phyloP scores from a whole-genome alignment of 176 grass and related monocot species.

The Lolium multiflorum region DNA sequence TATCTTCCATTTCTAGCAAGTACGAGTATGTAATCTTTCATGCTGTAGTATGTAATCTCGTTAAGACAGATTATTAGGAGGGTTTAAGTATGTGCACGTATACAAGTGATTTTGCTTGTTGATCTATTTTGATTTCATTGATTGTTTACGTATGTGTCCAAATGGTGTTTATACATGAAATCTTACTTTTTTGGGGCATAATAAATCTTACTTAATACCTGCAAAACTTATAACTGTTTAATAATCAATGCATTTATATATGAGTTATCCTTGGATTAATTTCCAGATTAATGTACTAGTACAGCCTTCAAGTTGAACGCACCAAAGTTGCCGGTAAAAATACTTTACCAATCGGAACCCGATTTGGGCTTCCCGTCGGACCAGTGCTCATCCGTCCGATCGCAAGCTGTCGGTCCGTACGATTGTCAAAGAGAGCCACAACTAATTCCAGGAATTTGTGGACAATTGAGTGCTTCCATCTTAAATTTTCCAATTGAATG shows the following conservation, averaged over 20 bases:
- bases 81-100: neutral
- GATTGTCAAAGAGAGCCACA: too few species aligned
- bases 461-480: too few species aligned
- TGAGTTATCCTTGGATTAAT: neutral
- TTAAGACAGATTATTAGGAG: neutral
- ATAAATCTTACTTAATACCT: neutral
- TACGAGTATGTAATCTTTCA: neutral
- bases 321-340: neutral
- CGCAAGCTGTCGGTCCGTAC: too few species aligned
- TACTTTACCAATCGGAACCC: too few species aligned
- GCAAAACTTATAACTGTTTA: neutral
- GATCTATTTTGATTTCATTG: neutral
- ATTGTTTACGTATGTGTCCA: neutral
- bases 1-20: too few species aligned
- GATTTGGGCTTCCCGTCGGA: too few species aligned
- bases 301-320: neutral
- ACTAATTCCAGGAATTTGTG: too few species aligned
- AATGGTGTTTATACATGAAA: neutral
- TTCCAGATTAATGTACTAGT: neutral
- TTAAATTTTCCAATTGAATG: too few species aligned
- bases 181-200: neutral
- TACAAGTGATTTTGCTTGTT: neutral
- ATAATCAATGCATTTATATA: neutral
- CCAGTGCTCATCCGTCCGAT: too few species aligned
- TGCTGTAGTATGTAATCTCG: neutral